Evolutionary conservation across 306 rosid species (phyloP), one percentile per base, ranked within the genome.

Genomic region (Quercus wislizeni): DNA sequence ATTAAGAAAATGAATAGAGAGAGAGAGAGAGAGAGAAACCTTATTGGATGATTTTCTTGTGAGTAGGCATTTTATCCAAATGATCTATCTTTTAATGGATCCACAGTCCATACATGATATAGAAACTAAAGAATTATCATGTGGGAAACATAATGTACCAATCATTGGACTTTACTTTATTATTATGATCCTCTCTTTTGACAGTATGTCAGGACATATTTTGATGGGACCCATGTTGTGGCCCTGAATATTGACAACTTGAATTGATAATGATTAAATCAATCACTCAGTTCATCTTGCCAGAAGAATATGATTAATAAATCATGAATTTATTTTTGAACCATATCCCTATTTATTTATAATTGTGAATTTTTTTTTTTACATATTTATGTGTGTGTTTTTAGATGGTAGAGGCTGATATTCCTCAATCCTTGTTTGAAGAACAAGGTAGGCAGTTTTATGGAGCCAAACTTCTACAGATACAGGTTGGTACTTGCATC

Each of bases 371-470:
- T 61, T 61, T 19, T 61, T 61, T 18, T 13, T 21, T 74, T 31
- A 49, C 33, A 21, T 46, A 55, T 54, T 19, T 54, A 17, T 21
- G 71, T 52, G 65, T 35, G 33, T 61, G 55, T 49, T 82, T 83
- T 75, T 92, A 95, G 99, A 85, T 92, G 91, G 91, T 95, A 38
- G 96, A 92, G 78, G 86, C 91, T 75, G 94, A 95, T 65, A 90
- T 95, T 75, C 98, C 99, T 61, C 90, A 74, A 85, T 92, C 97
- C 67, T 80, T 95, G 89, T 90, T 91, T 79, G 98, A 95, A 83
- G 99, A 95, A 76, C 97, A 92, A 89, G 99, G 99, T 58, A 90
- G 96, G 86, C 91, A 93, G 88, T 91, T 95, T 78, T 95, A 92
- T 86, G 99, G 94, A 85, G 91, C 94, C 77, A 91, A 54, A 84